Percentiles rank a stretch among this genome's conserved stretches.
Conservation (phyloP, 2,329 filamentous ascomycete genomes). For the Endoconidiophora laricicola region DNA sequence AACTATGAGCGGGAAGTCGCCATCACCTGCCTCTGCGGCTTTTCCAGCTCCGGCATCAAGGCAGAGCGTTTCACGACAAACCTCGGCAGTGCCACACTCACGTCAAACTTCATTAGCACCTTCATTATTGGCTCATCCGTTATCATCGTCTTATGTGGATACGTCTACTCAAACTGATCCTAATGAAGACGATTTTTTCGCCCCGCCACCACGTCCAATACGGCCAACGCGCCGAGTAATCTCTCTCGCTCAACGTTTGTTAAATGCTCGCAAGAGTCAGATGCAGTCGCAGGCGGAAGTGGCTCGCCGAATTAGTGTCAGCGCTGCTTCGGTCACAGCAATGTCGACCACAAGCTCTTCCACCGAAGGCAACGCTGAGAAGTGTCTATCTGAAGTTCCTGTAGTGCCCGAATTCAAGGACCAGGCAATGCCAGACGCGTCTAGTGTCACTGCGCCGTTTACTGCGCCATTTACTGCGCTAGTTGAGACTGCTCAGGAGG, state of each 20-base stretch:
- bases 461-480: no score
- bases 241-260: slow-evolving; percentile 34
- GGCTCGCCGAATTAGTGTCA: slow-evolving; percentile 15
- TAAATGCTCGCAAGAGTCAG: slow-evolving; percentile 29
- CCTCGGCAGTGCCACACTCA: slow-evolving; percentile 23
- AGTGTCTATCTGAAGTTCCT: not conserved
- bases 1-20: slow-evolving; percentile 36
- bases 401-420: not conserved
- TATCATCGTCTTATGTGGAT: slow-evolving; percentile 28
- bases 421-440: not conserved
- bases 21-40: slow-evolving; percentile 29
- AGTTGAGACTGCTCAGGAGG: no score
- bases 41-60: slow-evolving; percentile 19
- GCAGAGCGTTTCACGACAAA: slow-evolving; percentile 20
- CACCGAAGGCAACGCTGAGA: not conserved
- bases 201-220: slow-evolving; percentile 20
- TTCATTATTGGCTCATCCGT: not conserved
- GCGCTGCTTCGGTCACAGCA: not conserved
- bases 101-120: slow-evolving; percentile 4
- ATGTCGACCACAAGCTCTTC: slow-evolving; percentile 6
- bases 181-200: slow-evolving; percentile 37
- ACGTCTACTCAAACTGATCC: slow-evolving; percentile 38
- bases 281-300: slow-evolving; percentile 18
- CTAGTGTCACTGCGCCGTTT: not conserved
- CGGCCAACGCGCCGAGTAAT: slow-evolving; percentile 32